These are phyloP conservation scores for Fusarium pseudograminearum DNA, from an alignment of 2,329 filamentous ascomycete species.

Conservation along the genomic window DNA sequence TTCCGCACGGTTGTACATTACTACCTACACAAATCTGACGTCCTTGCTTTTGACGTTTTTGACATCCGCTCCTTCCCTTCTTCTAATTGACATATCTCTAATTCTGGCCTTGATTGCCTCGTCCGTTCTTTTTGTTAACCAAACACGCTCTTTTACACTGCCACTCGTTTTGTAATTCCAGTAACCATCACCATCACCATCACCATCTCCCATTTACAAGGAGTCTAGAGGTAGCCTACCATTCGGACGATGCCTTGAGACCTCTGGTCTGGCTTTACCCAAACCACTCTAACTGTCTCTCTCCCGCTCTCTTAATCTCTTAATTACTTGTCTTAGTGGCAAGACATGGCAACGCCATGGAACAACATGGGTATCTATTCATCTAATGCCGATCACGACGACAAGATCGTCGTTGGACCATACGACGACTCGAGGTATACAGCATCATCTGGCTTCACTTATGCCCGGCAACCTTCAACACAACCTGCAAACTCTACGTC, in stretches of 20 bases:
- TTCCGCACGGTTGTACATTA: background rate
- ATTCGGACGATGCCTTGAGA: constrained; percentile 20
- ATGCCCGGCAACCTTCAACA: constrained; percentile 37
- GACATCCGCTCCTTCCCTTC: constrained; percentile 18
- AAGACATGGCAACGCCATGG: constrained; percentile 41
- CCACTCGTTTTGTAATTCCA: background rate
- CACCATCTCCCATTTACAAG: background rate
- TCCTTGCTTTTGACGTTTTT: background rate
- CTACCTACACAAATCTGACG: constrained; percentile 1
- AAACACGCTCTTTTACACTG: background rate
- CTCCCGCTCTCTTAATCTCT: background rate
- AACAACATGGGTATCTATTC: constrained; percentile 33
- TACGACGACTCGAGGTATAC: constrained; percentile 38
- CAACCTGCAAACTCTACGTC: constrained; percentile 42
- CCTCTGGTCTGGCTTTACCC: background rate
- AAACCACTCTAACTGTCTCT: background rate
- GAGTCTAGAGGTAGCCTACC: background rate
- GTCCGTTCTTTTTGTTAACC: background rate
- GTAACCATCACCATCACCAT: background rate
- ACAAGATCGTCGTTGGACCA: constrained; percentile 26
- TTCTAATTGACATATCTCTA: background rate
- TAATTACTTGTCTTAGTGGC: constrained; percentile 8
- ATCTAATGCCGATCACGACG: constrained; percentile 22
- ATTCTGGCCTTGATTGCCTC: background rate
- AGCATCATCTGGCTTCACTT: constrained; percentile 37